Evolutionary conservation across 495 filamentous ascomycete species (phyloP).

Genomic region (Echria macrotheca): DNA sequence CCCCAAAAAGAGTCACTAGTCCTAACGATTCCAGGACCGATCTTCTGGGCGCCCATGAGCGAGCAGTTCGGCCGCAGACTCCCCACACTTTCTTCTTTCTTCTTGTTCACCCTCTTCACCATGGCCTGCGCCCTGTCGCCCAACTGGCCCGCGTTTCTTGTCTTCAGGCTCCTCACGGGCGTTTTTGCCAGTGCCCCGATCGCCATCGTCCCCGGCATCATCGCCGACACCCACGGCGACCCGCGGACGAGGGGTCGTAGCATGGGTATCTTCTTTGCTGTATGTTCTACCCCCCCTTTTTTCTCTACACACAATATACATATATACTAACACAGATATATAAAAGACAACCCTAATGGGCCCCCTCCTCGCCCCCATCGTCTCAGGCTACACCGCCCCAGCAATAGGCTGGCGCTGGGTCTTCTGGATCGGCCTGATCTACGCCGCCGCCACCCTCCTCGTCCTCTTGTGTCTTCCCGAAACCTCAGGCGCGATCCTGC

Average conservation of each 20-base stretch:
- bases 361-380: conserved; percentile 61
- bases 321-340: too few relatives aligned
- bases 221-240: conserved; percentile 61
- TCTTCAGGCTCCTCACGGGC: conserved; percentile 64
- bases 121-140: conserved; percentile 65
- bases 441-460: conserved; percentile 44
- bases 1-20: too few relatives aligned
- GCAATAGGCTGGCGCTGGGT: conserved; percentile 61
- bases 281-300: neutral
- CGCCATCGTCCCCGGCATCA: conserved; percentile 64
- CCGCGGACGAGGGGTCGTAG: conserved; percentile 57
- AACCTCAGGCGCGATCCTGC: conserved; percentile 56
- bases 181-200: conserved; percentile 62
- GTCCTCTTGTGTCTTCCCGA: conserved; percentile 53
- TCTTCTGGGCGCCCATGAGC: conserved; percentile 64
- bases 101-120: conserved; percentile 60
- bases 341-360: conserved; percentile 61
- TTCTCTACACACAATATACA: too few relatives aligned
- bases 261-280: conserved; percentile 59
- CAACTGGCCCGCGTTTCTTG: conserved; percentile 57
- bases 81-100: conserved; percentile 57
- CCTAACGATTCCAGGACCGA: too few relatives aligned
- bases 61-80: conserved; percentile 64
- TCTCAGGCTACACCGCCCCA: conserved; percentile 57
- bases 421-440: conserved; percentile 58